phyloP scores from a whole-genome alignment of 208 protist species.

The Leishmania gerbilli region DNA sequence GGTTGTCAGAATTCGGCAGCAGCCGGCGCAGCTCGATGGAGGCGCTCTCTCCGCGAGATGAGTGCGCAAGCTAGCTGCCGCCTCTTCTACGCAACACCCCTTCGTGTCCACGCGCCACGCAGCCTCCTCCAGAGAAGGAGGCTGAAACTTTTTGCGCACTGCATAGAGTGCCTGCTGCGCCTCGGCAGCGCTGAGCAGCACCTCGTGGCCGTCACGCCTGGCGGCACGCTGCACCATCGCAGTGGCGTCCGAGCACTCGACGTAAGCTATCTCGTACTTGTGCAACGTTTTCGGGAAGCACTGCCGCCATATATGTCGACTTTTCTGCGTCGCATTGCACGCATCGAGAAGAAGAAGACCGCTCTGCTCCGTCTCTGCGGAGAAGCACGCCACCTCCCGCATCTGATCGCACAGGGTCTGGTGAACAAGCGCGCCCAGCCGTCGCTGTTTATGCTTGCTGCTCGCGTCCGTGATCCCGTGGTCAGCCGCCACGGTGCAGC shows the following conservation, averaged over 20 bases:
- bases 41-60: not conserved
- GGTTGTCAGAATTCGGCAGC: conserved; percentile 9
- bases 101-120: conserved; percentile 31
- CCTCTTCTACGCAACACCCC: conserved; percentile 2
- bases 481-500: conserved; percentile 28
- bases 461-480: conserved; percentile 38
- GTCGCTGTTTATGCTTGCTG: conserved; percentile 80
- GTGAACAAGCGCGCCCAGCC: conserved; percentile 47
- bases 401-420: conserved; percentile 27
- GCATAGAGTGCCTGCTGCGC: conserved; percentile 72
- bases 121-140: conserved; percentile 37
- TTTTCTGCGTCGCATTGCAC: conserved; percentile 64
- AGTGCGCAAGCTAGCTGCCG: conserved; percentile 8
- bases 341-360: conserved; percentile 77
- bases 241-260: conserved; percentile 49
- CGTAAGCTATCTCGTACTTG: conserved; percentile 42
- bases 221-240: conserved; percentile 39
- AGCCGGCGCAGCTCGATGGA: not conserved
- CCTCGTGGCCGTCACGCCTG: conserved; percentile 41
- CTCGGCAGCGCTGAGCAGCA: conserved; percentile 43
- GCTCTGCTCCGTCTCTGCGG: conserved; percentile 1
- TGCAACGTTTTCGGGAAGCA: conserved; percentile 30
- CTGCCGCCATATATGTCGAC: conserved; percentile 38
- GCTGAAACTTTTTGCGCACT: conserved; percentile 59
- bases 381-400: conserved; percentile 27